Base-by-base conservation (phyloP, 176 grass and related monocot genomes). In the Puccinellia tenuiflora region DNA sequence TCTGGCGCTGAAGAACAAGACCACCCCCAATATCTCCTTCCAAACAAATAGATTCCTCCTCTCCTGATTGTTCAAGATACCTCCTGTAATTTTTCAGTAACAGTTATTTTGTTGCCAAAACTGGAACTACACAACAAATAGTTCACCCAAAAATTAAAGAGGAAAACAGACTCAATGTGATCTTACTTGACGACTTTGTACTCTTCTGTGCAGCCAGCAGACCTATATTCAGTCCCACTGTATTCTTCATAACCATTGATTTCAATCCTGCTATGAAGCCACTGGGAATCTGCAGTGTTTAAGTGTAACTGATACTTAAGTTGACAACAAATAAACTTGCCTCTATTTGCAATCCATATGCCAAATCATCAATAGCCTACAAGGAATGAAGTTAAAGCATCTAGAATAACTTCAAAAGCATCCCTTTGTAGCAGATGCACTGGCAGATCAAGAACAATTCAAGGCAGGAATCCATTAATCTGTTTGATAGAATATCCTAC, bases 1-100 rank as follows among this genome's bases (percentile, higher is more conserved):
- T 88, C 26, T 90, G 78, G 39, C 95, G 92, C 76, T 86, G 85
- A 45, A 95, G 82, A 91, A 98, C 31, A 6, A 98, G 81, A 40
- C 90, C 95, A 54, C 95, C 95, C 53, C 95, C 90, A 80, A 98
- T 91, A 91, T 98, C 90, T 29, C 95, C 95, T 88, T 98, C 95
- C 87, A 98, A 86, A 86, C 83, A 91, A 91, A 95, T 77, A 40
- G 86, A 91, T 93, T 98, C 92, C 39, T 91, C 81, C 76, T 95
- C 88, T 67, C 92, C 88, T 33, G 92, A 94, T 76, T 93, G 88
- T 57, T 93, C 92, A 83, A 95, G 52, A 48, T 95, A 83, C 80
- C 84, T 93, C 88, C 92, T 93, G 54, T 26, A 88, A 5, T 38
- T 88, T 79, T 80, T 40, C 46, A 67, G 1, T 9, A 81, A 24